Conservation (phyloP, 495 filamentous ascomycete species). For the Aspergillus incahuasiensis region DNA sequence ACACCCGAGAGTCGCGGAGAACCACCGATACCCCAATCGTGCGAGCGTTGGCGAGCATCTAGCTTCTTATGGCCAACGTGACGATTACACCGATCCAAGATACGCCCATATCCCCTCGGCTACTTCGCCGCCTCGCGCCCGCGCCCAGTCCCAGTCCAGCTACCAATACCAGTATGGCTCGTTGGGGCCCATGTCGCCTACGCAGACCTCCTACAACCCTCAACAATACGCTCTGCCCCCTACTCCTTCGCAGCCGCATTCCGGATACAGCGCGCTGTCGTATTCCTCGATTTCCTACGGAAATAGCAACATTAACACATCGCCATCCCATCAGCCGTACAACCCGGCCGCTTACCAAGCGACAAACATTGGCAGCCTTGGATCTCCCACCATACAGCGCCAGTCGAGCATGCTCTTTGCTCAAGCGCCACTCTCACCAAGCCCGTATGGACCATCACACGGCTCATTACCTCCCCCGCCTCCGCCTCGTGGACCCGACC, state of each 20-base stretch:
- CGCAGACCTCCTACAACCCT: conserved; percentile 71
- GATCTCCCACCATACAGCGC: conserved; percentile 27
- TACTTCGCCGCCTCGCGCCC: conserved; percentile 37
- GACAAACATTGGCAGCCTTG: conserved; percentile 21
- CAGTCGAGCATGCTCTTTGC: conserved; percentile 31
- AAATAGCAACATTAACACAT: conserved; percentile 18
- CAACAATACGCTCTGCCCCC: conserved; percentile 70
- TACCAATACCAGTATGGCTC: conserved; percentile 59
- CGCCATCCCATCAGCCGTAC: conserved; percentile 56
- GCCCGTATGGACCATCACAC: conserved; percentile 31
- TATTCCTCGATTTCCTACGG: conserved; percentile 37
- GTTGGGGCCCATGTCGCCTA: conserved; percentile 44
- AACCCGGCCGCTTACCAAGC: conserved; percentile 66
- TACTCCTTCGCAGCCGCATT: conserved; percentile 45
- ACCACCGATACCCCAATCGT: conserved; percentile 22
- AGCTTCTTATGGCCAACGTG: conserved; percentile 23
- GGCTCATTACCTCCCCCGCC: conserved; percentile 41
- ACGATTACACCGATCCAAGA: conserved; percentile 37
- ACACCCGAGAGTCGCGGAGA: conserved; percentile 29
- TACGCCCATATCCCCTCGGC: conserved; percentile 30
- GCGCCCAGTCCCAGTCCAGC: conserved; percentile 44
- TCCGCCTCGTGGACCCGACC: conserved; percentile 45
- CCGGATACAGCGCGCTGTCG: conserved; percentile 37
- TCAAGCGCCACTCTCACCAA: conserved; percentile 31
- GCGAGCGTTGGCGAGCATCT: conserved; percentile 14